Base-by-base conservation (phyloP, 2,329 filamentous ascomycete species). In the Penicillium sp. region DNA sequence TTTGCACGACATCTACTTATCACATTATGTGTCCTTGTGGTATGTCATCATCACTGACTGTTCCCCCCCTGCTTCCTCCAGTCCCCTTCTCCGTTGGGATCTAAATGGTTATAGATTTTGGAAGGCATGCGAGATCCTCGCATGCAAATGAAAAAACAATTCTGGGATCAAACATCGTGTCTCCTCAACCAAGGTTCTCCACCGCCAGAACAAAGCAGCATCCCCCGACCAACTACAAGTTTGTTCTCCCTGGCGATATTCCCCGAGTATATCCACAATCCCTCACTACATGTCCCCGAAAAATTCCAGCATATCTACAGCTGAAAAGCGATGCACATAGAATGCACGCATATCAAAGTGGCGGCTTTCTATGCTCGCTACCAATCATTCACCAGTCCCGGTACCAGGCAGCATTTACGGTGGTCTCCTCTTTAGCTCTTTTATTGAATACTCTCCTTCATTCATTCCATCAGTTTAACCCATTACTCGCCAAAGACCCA, bases 111-210 rank as follows among this genome's bases (percentile, higher is more conserved):
- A 13, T 24, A 69, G 65, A 61, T 69, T 29, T 43, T 69, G 13
- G 61, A 66, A 48, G 62, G 62, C 21, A 62, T 65, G 22, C 48
- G 61, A 21, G 61, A 68, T 26, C 64, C 64, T 1, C 57, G 48
- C 3, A 57, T 68, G n/a, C 50, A 55, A 29, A 59, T 69, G 41
- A 47, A 54, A 10, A 49, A 59, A 13, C 53, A 44, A n/a, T 66
- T 66, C 37, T 66, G 62, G 55, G 54, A 62, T 24, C 39, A 56
- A 5, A 50, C 61, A 10, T 21, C 37, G 9, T 13, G 52, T 24
- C 45, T 61, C 5, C 47, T 51, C 24, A 22, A 21, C 43, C 44
- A 21, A 52, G 19, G 16, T 21, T 19, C 50, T 5, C 26, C n/a
- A 24, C 22, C 50, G 7, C 24, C 41, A 19, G 26, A 31, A 19